A percentile compares a stretch with the other conserved stretches of the same genome.
Evolutionary conservation across 1,139 yeast genomes (phyloP).

Genomic region (Blastobotrys indianensis): DNA sequence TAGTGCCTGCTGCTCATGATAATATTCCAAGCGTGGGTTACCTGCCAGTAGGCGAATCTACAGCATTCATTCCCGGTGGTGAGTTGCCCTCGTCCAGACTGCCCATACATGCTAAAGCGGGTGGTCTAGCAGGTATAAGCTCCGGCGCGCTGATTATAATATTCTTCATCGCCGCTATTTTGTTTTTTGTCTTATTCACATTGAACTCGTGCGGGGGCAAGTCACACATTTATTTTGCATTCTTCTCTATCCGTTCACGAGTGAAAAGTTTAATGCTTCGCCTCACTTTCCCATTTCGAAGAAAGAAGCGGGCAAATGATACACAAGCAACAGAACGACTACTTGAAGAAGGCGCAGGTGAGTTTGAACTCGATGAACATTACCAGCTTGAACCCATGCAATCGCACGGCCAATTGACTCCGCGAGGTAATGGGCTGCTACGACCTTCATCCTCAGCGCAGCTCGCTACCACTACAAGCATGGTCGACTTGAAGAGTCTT

Average conservation of each 20-base stretch:
- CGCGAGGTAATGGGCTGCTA: slow-evolving; percentile 14
- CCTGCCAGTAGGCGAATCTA: slow-evolving; percentile 18
- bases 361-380: not conserved
- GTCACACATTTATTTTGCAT: slow-evolving; percentile 9
- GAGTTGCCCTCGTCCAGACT: slow-evolving; percentile 13
- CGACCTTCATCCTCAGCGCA: slow-evolving; percentile 5
- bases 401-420: slow-evolving; percentile 11
- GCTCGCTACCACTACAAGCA: slow-evolving; percentile 26
- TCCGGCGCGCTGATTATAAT: not conserved
- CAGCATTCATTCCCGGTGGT: slow-evolving; percentile 18
- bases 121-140: not conserved
- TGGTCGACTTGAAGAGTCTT: slow-evolving; percentile 23
- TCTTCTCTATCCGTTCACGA: not conserved
- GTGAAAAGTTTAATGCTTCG: not conserved
- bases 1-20: slow-evolving; percentile 12
- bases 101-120: not conserved
- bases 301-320: not conserved
- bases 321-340: slow-evolving; percentile 6
- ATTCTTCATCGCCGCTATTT: not conserved
- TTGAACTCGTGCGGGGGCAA: slow-evolving; percentile 3
- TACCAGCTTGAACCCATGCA: slow-evolving; percentile 1
- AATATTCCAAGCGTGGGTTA: slow-evolving; percentile 22
- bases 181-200: slow-evolving; percentile 1
- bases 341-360: slow-evolving; percentile 6
- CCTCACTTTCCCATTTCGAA: not conserved